Conservation (phyloP, 495 filamentous ascomycete genomes). For the Chaetomium fimeti region DNA sequence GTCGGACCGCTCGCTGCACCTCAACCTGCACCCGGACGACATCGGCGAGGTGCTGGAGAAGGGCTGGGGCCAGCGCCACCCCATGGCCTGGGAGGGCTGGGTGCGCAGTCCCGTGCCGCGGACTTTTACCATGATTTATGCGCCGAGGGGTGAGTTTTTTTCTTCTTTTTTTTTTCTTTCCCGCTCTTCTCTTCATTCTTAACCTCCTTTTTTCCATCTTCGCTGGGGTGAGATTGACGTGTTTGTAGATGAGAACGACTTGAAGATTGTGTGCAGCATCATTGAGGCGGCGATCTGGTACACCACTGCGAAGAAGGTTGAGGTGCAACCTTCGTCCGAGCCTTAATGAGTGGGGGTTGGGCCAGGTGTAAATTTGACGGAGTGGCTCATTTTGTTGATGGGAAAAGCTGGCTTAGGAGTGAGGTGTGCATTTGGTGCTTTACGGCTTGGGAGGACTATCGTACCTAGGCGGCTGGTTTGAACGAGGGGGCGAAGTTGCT, state of each 20-base stretch:
- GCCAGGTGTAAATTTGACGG: neutral
- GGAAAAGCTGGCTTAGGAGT: too few species aligned
- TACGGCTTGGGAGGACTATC: neutral
- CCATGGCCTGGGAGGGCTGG: constrained; percentile 59
- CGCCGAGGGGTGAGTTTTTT: constrained; percentile 55
- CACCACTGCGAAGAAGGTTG: constrained; percentile 43
- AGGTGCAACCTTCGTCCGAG: constrained; percentile 28
- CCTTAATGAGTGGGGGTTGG: constrained; percentile 10
- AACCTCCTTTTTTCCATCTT: neutral
- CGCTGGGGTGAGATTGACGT: neutral
- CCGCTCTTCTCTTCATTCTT: neutral
- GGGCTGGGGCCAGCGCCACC: constrained; percentile 90
- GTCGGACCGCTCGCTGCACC: constrained; percentile 71
- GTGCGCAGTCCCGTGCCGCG: constrained; percentile 58
- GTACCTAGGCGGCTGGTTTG: too few species aligned
- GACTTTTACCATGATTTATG: constrained; percentile 81
- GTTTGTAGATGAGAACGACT: constrained; percentile 55
- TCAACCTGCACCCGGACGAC: constrained; percentile 75
- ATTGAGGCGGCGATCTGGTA: constrained; percentile 69
- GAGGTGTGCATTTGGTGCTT: too few species aligned
- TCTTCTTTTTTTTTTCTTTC: neutral
- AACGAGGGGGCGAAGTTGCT: too few species aligned
- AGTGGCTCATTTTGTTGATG: too few species aligned
- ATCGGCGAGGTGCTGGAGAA: constrained; percentile 71
- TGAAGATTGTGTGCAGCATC: constrained; percentile 66